phyloP scores from a whole-genome alignment of 139 green algal species.

The Eudorina sp. region DNA sequence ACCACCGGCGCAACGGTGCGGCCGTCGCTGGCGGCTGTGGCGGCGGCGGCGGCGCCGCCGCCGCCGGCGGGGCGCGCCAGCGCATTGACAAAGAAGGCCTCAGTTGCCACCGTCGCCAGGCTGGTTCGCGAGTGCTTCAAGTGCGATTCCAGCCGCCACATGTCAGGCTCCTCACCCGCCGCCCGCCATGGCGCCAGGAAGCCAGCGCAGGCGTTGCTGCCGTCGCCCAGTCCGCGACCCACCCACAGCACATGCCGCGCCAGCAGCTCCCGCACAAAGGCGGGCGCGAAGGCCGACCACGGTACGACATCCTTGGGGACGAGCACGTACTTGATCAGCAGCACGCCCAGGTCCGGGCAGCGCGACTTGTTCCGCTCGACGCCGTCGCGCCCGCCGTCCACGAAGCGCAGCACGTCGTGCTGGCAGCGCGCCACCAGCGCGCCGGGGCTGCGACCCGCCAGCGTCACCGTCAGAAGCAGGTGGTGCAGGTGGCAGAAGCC shows the following conservation, averaged over 20 bases:
- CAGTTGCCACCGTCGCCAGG: not conserved
- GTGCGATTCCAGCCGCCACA: not conserved
- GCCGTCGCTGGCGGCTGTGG: not conserved
- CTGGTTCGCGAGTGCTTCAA: slow-evolving; percentile 10
- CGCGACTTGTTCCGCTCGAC: slow-evolving; percentile 15
- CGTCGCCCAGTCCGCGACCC: not conserved
- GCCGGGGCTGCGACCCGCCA: no score
- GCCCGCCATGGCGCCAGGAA: not conserved
- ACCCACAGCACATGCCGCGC: slow-evolving; percentile 50
- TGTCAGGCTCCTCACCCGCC: not conserved
- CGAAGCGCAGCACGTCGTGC: not conserved
- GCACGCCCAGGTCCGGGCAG: slow-evolving; percentile 54
- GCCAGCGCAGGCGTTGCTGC: not conserved
- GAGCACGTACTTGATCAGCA: slow-evolving; percentile 58
- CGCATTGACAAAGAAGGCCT: slow-evolving; percentile 13
- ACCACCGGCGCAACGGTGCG: not conserved
- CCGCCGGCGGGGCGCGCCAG: not conserved
- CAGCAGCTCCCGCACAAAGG: slow-evolving; percentile 47
- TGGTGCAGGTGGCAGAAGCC: slow-evolving; percentile 59
- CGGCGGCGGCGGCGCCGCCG: not conserved
- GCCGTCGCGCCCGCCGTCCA: not conserved
- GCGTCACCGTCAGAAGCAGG: no score
- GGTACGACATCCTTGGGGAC: slow-evolving; percentile 48
- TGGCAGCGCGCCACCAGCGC: not conserved
- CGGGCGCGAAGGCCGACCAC: slow-evolving; percentile 38